These are phyloP conservation scores for Stellera chamaejasme DNA, from an alignment of 345 rosid species.

Conservation along the genomic window DNA sequence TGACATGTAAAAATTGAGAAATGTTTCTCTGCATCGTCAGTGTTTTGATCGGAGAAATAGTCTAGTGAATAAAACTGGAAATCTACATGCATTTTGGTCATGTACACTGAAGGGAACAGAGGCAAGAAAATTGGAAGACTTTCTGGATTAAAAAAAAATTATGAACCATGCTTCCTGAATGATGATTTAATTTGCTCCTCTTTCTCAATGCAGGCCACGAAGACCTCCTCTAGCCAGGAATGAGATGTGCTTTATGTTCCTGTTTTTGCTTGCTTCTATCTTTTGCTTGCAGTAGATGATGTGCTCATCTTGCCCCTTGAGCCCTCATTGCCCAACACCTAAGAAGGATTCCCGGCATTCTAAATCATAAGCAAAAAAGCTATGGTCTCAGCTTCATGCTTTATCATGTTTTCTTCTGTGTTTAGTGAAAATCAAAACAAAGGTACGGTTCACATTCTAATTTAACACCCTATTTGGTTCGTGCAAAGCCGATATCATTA, in stretches of 20 bases:
- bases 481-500: too few species aligned
- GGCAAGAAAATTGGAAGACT: too few species aligned
- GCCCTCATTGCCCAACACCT: slow-evolving; percentile 25
- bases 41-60: too few species aligned
- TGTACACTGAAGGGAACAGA: too few species aligned
- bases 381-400: not conserved
- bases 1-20: too few species aligned
- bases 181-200: not conserved
- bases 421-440: not conserved
- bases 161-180: not conserved
- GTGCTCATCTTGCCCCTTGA: slow-evolving; percentile 26
- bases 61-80: too few species aligned
- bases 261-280: not conserved
- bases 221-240: not conserved
- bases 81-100: too few species aligned
- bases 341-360: slow-evolving; percentile 16
- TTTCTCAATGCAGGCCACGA: not conserved
- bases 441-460: not conserved
- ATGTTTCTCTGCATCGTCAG: too few species aligned
- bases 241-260: not conserved
- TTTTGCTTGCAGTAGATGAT: slow-evolving; percentile 20
- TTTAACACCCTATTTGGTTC: too few species aligned
- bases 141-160: too few species aligned
- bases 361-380: not conserved
- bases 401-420: not conserved